Evolutionary conservation across 352 stramenopile genomes (phyloP).

Genomic region (Phytophthora agathidicida): DNA sequence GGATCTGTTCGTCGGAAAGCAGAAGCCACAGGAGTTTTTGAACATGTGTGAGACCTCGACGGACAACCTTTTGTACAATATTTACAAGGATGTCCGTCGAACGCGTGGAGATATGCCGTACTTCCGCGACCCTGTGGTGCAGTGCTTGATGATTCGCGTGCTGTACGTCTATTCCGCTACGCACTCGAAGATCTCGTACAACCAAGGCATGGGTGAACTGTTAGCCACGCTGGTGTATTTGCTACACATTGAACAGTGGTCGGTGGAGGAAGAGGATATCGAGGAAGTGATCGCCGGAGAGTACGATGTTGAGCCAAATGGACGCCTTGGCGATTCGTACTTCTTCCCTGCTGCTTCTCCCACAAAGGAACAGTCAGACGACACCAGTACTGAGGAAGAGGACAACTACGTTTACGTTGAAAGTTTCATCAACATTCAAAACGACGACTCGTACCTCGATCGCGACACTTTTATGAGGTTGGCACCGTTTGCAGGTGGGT

Average conservation of each 20-base stretch:
- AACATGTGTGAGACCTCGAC: constrained; percentile 51
- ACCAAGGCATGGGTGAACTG: constrained; percentile 84
- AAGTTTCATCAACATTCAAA: constrained; percentile 61
- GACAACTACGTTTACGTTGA: constrained; percentile 79
- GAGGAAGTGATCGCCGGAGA: constrained; percentile 23
- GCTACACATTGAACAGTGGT: constrained; percentile 74
- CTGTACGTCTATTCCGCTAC: constrained; percentile 74
- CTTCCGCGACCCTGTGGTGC: constrained; percentile 54
- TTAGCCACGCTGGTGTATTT: constrained; percentile 75
- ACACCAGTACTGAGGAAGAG: constrained; percentile 42
- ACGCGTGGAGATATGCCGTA: constrained; percentile 67
- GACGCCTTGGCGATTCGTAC: constrained; percentile 20
- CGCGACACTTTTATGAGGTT: constrained; percentile 50
- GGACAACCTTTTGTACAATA: constrained; percentile 64
- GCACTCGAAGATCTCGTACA: constrained; percentile 77
- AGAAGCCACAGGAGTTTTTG: constrained; percentile 55
- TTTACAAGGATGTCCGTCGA: constrained; percentile 75
- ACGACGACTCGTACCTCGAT: constrained; percentile 50
- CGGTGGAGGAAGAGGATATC: constrained; percentile 17
- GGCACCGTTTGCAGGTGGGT: constrained; percentile 48
- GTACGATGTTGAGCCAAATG: constrained; percentile 9
- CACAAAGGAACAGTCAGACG: constrained; percentile 17
- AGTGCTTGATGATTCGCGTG: constrained; percentile 66
- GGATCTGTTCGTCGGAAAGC: constrained; percentile 27
- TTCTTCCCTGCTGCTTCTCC: constrained; percentile 21